Conservation (phyloP, 108 stramenopile genomes). For the Epipyxis sp. region DNA sequence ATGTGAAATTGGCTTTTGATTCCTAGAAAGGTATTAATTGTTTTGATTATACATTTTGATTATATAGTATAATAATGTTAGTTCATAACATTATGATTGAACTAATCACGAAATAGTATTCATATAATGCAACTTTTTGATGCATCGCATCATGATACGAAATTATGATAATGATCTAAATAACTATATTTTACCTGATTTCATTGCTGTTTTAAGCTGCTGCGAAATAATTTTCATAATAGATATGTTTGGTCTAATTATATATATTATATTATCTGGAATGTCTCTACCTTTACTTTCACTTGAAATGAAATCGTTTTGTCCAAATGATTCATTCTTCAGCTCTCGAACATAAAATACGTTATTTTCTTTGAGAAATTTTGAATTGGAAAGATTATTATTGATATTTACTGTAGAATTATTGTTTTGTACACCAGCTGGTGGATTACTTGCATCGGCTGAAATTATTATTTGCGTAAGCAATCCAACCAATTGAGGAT, state of each 20-base stretch:
- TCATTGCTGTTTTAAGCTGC: conserved; percentile 24
- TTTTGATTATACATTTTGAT: too few relatives aligned
- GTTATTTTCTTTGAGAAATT: conserved; percentile 25
- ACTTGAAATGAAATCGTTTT: not conserved
- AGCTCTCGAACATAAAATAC: conserved; percentile 30
- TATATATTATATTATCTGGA: conserved; percentile 36
- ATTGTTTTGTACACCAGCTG: too few relatives aligned
- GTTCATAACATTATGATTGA: too few relatives aligned
- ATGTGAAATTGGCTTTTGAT: conserved; percentile 31
- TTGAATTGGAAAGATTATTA: too few relatives aligned
- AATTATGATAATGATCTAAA: too few relatives aligned
- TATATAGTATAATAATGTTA: too few relatives aligned
- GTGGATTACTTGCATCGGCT: too few relatives aligned
- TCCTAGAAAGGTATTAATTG: too few relatives aligned
- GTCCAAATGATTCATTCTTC: conserved; percentile 19
- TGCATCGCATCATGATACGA: too few relatives aligned
- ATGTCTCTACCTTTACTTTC: not conserved
- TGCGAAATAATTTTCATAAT: conserved; percentile 29
- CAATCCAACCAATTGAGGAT: conserved; percentile 13
- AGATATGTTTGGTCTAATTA: not conserved
- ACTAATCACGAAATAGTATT: too few relatives aligned
- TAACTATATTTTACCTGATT: not conserved
- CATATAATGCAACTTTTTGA: too few relatives aligned
- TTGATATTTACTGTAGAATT: too few relatives aligned
- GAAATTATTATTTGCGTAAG: conserved; percentile 30